Base-by-base conservation (phyloP, 2,329 filamentous ascomycete genomes). In the Chaetothyriales sp. region DNA sequence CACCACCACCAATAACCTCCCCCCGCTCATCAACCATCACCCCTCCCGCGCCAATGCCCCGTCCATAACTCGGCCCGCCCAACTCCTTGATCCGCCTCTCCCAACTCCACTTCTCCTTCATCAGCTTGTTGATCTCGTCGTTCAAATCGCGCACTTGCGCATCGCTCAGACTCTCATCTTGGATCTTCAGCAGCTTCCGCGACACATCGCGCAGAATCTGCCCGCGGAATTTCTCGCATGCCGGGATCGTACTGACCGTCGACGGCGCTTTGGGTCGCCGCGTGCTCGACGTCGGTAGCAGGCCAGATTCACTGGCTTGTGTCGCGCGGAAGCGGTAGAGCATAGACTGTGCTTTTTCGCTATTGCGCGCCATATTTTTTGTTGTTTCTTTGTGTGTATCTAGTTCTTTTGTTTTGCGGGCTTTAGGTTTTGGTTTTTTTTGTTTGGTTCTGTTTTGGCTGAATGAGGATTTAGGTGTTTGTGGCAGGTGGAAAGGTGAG, bases 21-120 rank as follows among this genome's bases (percentile, higher is more conserved):
- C 85, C 85, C 52, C 81, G 77, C 62, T 86, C 84, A 65, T 88
- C 84, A 67, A 85, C 87, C 47, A 86, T 76, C 58, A 81, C 80
- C 28, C 75, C 81, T 0, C 77, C 78, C 2, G 47, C 50, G 10
- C 33, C 33, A 15, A 40, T 13, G 4, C 80, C 79, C 48, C 89
- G 77, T 85, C 92, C 94, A 68, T 97, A 98, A 69, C 97, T 97
- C 28, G 92, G 92, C 2, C 92, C 92, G n/a, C 92, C 92, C 20
- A 97, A 68, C 63, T 94, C 94, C 53, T 89, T 80, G 61, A 98
- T 95, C 70, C 95, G 89, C 61, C 92, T 81, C 74, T 98, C 92
- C 92, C 92, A 98, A 78, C 94, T 89, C 77, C 94, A 89, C 71
- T 98, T 98, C 74, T 98, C 92, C 58, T 89, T 83, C 87, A 98